Conservation (phyloP, 1,284 basidiomycete genomes). For the Sporisorium iseilematis-ciliati region DNA sequence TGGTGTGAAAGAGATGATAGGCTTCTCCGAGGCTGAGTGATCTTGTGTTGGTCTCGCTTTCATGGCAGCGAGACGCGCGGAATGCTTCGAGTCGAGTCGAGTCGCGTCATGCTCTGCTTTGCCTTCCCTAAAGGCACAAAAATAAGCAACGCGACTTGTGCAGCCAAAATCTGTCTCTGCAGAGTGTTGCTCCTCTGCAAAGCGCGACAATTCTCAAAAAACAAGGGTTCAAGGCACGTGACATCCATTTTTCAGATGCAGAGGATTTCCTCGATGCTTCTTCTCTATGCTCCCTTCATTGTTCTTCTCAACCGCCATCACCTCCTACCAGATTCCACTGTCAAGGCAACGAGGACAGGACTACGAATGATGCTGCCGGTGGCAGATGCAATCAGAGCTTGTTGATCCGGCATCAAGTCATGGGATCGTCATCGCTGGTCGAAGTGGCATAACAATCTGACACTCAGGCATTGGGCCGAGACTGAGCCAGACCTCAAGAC, state of each 20-base stretch:
- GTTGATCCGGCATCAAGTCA: not conserved
- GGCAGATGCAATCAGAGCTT: no score
- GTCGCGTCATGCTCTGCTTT: conserved; percentile 23
- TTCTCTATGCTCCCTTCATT: not conserved
- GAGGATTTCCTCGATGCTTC: not conserved
- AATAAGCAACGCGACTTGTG: conserved; percentile 10
- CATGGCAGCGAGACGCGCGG: conserved; percentile 8
- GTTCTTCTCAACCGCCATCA: not conserved
- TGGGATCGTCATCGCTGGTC: not conserved
- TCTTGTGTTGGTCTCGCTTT: conserved; percentile 39
- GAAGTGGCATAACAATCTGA: not conserved
- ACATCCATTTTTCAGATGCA: conserved; percentile 13
- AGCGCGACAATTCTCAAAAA: conserved; percentile 12
- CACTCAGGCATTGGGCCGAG: not conserved
- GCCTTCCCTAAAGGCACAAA: conserved; percentile 2
- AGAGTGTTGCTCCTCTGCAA: conserved; percentile 39
- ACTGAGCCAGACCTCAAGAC: not conserved
- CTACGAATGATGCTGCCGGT: no score
- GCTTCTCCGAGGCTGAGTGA: conserved; percentile 3
- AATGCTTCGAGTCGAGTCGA: conserved; percentile 24
- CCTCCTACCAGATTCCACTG: not conserved
- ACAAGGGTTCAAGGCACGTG: conserved; percentile 22
- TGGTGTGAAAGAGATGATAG: conserved; percentile 2
- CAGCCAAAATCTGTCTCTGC: not conserved
- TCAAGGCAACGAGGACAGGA: not conserved